A percentile compares a stretch with the other conserved stretches of the same genome.
phyloP scores from a whole-genome alignment of 768 basidiomycete species.

The Agrocybe pediades region DNA sequence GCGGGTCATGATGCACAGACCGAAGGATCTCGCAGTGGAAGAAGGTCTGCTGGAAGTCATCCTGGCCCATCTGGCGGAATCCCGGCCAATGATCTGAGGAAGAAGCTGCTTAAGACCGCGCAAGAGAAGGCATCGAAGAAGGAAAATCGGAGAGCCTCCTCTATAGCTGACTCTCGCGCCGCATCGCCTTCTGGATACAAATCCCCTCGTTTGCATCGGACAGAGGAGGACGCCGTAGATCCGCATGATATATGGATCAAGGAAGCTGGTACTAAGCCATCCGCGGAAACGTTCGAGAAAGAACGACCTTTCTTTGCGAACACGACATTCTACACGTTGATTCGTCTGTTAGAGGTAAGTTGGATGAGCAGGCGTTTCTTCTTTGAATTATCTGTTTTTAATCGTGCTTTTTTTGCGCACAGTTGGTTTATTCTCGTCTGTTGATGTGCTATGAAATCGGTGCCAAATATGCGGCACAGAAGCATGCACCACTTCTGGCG shows the following conservation, averaged over 20 bases:
- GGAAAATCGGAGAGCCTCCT: slow-evolving; percentile 25
- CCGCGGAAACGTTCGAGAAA: slow-evolving; percentile 27
- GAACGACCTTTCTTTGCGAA: slow-evolving; percentile 83
- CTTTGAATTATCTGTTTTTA: slow-evolving; percentile 13
- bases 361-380: slow-evolving; percentile 7
- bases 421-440: slow-evolving; percentile 91
- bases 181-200: slow-evolving; percentile 38
- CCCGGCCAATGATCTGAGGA: slow-evolving; percentile 70
- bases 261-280: slow-evolving; percentile 37
- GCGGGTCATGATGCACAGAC: slow-evolving; percentile 28
- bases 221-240: slow-evolving; percentile 29
- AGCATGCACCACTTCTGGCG: slow-evolving; percentile 64
- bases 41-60: slow-evolving; percentile 42
- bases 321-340: slow-evolving; percentile 87
- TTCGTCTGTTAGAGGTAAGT: slow-evolving; percentile 84
- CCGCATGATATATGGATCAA: slow-evolving; percentile 62
- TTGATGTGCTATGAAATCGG: slow-evolving; percentile 84
- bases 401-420: slow-evolving; percentile 13
- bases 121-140: slow-evolving; percentile 52
- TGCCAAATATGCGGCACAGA: slow-evolving; percentile 64
- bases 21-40: slow-evolving; percentile 42
- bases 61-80: slow-evolving; percentile 46
- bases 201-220: slow-evolving; percentile 28
- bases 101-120: slow-evolving; percentile 76
- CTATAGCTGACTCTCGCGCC: slow-evolving; percentile 43